Evolutionary conservation across 2,329 filamentous ascomycete genomes (phyloP).

Genomic region (Phialophora chinensis): DNA sequence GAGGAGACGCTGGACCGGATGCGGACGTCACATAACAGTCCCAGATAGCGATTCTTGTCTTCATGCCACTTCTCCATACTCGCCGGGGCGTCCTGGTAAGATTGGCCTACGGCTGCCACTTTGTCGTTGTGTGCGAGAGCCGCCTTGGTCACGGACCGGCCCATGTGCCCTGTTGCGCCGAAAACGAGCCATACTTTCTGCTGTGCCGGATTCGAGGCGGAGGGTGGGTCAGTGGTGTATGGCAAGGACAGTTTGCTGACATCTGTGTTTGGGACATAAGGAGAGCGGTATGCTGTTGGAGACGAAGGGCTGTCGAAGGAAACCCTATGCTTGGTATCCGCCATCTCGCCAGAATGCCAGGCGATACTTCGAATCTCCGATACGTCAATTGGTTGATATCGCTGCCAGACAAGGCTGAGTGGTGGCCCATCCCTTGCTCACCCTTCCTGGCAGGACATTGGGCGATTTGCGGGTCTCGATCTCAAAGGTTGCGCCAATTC

Average conservation of each 20-base stretch:
- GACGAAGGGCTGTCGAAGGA: conserved; percentile 16
- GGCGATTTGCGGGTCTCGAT: not conserved
- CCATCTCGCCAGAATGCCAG: conserved; percentile 18
- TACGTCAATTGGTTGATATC: not conserved
- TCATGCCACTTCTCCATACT: conserved; percentile 74
- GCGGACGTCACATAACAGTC: conserved; percentile 87
- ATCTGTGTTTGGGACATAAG: conserved; percentile 13
- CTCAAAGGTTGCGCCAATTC: not conserved
- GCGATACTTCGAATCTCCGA: not conserved
- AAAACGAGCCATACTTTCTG: conserved; percentile 93
- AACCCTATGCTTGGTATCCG: conserved; percentile 13
- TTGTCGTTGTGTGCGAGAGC: conserved; percentile 80
- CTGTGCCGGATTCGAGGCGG: conserved; percentile 69
- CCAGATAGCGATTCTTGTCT: conserved; percentile 63
- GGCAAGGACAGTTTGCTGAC: conserved; percentile 67
- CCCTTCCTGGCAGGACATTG: not conserved
- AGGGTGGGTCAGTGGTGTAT: conserved; percentile 83
- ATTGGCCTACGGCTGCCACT: conserved; percentile 84
- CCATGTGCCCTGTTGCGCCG: conserved; percentile 96
- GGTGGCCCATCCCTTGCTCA: conserved; percentile 2
- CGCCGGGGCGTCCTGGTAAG: conserved; percentile 74
- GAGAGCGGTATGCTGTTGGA: conserved; percentile 17
- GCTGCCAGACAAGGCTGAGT: conserved; percentile 2
- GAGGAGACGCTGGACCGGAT: conserved; percentile 76
- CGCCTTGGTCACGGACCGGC: conserved; percentile 82